Evolutionary conservation across 2,329 filamentous ascomycete species (phyloP).

Genomic region (Colletotrichum aenigma): DNA sequence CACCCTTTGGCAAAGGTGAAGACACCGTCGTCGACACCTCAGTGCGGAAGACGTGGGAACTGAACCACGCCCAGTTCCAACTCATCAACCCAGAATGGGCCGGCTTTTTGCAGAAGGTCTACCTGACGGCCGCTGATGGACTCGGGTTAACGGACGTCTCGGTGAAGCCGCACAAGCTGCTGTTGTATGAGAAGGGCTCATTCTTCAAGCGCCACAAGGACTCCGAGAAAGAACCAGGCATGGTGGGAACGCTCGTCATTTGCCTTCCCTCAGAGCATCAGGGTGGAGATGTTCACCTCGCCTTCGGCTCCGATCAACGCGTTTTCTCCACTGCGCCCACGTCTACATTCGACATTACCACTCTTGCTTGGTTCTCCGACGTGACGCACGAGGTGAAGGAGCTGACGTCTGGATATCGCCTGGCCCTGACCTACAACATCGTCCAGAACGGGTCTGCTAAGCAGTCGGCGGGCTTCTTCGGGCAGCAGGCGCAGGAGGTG

Average conservation of each 20-base stretch:
- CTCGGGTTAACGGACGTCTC: no score
- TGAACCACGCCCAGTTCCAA: slow-evolving; percentile 36
- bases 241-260: slow-evolving; percentile 51
- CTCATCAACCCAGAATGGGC: slow-evolving; percentile 40
- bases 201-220: slow-evolving; percentile 51
- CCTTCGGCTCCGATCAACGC: slow-evolving; percentile 32
- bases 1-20: slow-evolving; percentile 29
- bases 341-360: slow-evolving; percentile 33
- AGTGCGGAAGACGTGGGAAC: slow-evolving; percentile 43
- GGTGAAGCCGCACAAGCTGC: slow-evolving; percentile 46
- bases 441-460: slow-evolving; percentile 28
- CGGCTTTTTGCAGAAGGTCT: slow-evolving; percentile 23
- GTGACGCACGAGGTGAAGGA: slow-evolving; percentile 50
- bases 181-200: slow-evolving; percentile 50
- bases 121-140: slow-evolving; percentile 16
- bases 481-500: slow-evolving; percentile 9
- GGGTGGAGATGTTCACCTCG: slow-evolving; percentile 45
- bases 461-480: slow-evolving; percentile 19
- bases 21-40: slow-evolving; percentile 39
- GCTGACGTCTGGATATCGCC: slow-evolving; percentile 45
- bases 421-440: slow-evolving; percentile 55
- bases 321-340: slow-evolving; percentile 31
- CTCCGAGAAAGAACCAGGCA: slow-evolving; percentile 46
- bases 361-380: slow-evolving; percentile 50
- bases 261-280: slow-evolving; percentile 48